A percentile compares a stretch with the other conserved stretches of the same genome.
These are phyloP conservation scores for Aspergillus alliaceus DNA, from an alignment of 2,329 filamentous ascomycete species.

Conservation along the genomic window DNA sequence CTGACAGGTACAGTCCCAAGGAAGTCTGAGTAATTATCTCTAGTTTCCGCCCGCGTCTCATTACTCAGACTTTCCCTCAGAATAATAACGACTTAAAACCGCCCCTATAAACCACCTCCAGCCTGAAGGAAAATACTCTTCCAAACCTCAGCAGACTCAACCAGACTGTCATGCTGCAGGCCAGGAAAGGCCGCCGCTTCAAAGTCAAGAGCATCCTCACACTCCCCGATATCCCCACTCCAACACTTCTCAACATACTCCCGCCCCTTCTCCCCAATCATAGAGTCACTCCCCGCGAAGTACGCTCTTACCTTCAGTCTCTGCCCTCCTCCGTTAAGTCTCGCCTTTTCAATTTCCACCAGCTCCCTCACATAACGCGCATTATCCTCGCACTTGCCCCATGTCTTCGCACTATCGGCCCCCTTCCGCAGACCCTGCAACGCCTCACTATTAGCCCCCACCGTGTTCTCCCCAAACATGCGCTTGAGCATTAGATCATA, in stretches of 20 bases:
- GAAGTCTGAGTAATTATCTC: no score
- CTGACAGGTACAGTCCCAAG: no score
- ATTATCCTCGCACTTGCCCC: constrained; percentile 41
- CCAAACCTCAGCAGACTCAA: constrained; percentile 17
- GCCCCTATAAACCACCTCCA: not conserved
- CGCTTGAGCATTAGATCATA: constrained; percentile 9
- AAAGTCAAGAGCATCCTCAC: constrained; percentile 35
- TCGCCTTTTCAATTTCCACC: constrained; percentile 6
- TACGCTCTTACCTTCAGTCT: constrained; percentile 31
- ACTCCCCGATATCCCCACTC: constrained; percentile 20
- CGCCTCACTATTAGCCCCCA: constrained; percentile 41
- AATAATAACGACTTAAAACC: no score
- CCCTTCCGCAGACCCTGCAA: constrained; percentile 38
- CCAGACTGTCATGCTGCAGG: constrained; percentile 43
- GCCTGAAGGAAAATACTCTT: constrained; percentile 13
- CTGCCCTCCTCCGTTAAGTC: not conserved
- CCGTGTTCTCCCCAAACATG: constrained; percentile 31
- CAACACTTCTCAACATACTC: constrained; percentile 47
- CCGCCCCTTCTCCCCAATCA: constrained; percentile 45
- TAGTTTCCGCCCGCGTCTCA: no score
- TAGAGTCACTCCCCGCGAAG: constrained; percentile 42
- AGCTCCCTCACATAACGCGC: constrained; percentile 18
- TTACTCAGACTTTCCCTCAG: no score
- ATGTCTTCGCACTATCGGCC: constrained; percentile 18
- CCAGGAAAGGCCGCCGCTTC: constrained; percentile 25